These are phyloP conservation scores for Neocatenulostroma microsporum DNA, from an alignment of 2,329 filamentous ascomycete genomes.

Conservation along the genomic window DNA sequence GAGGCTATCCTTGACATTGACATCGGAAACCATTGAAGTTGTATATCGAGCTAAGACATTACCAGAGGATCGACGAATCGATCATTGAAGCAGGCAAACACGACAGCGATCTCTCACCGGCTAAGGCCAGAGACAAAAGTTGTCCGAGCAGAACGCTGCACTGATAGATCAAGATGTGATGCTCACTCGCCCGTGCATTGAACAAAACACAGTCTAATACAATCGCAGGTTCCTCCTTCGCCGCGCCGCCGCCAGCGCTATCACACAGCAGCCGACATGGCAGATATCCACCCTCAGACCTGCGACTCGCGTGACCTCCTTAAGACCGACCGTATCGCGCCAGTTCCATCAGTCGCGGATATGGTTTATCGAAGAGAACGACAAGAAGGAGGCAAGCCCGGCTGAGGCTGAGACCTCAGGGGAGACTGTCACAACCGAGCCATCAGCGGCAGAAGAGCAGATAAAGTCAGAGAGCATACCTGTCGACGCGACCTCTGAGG, in stretches of 20 bases:
- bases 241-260: conserved; percentile 49
- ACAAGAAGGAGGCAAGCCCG: conserved; percentile 15
- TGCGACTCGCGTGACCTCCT: conserved; percentile 19
- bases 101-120: too few species aligned
- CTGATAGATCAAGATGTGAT: too few species aligned
- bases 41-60: too few species aligned
- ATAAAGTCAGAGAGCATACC: conserved; percentile 23
- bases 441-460: conserved; percentile 19
- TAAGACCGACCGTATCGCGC: conserved; percentile 29
- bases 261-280: conserved; percentile 41
- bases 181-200: too few species aligned
- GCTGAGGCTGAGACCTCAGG: conserved; percentile 27
- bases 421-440: conserved; percentile 29
- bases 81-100: too few species aligned
- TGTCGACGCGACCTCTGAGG: too few species aligned
- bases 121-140: too few species aligned
- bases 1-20: too few species aligned
- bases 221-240: conserved; percentile 51
- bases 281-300: conserved; percentile 35
- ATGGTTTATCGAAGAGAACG: conserved; percentile 33
- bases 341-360: conserved; percentile 35
- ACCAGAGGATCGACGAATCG: too few species aligned
- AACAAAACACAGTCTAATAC: neutral
- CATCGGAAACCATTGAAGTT: too few species aligned
- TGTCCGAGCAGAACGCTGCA: too few species aligned